Base-by-base conservation (phyloP, 495 filamentous ascomycete species). In the Lasiosphaeria miniovina region DNA sequence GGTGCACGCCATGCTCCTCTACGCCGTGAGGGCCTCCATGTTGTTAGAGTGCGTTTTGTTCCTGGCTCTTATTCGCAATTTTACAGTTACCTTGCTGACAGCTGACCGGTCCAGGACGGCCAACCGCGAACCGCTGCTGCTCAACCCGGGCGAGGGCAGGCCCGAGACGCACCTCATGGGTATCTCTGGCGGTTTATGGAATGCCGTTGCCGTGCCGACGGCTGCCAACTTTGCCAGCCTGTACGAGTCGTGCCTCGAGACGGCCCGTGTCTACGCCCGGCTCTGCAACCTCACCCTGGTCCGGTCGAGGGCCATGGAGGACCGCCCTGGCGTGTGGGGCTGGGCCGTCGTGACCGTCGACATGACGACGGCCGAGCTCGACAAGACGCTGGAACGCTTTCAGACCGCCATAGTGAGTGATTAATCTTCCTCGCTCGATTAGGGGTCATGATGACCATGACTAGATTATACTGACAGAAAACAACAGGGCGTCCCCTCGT, bases 251-350 rank as follows among this genome's bases (percentile, higher is more conserved):
- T 24, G 10, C 4, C 49, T 51, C n/a, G 49, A 51, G 49, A 33
- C 49, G 15, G 49, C 4, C 49, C 49, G 49, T 14, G n/a, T 51
- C 10, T 14, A 17, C 31, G 15, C 32, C 14, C 15, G 49, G 32
- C n/a, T 51, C 9, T 24, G 15, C 49, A 51, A 51, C 10, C 49
- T 51, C 10, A 24, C 49, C 9, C 32, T 24, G 4, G 49, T 51
- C 49, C n/a, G 31, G n/a, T 51, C 49, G n/a, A 24, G 49, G 49
- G 11, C 49, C 11, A 10, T 51, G 49, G 49, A 51, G 32, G 49
- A 51, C 15, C n/a, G 32, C 4, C 49, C 49, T 4, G 49, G 49
- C 3, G n/a, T 33, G 9, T 51, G 49, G 49, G 49, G 49, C n/a
- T 51, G 49, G 49, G 49, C 49, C 4, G 49, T 51, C 10, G 15